These are phyloP conservation scores for Penicillium parvum DNA, from an alignment of 495 filamentous ascomycete species.

Conservation along the genomic window DNA sequence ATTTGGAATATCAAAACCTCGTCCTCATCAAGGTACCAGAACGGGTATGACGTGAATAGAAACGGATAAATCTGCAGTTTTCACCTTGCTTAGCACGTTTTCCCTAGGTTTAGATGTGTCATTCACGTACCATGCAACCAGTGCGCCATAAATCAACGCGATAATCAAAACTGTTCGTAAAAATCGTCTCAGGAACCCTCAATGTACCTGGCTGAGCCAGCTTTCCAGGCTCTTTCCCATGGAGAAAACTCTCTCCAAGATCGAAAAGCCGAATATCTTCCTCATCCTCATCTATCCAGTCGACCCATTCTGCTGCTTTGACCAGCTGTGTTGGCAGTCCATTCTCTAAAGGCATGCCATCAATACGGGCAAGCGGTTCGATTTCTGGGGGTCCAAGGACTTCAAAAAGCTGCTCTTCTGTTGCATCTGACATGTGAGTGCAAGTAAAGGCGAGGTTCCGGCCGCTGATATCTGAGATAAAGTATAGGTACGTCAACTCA, in stretches of 20 bases:
- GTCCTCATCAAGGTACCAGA: constrained; percentile 21
- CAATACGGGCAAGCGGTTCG: constrained; percentile 21
- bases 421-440: constrained; percentile 4
- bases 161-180: constrained; percentile 34
- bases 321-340: constrained; percentile 32
- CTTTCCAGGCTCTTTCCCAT: constrained; percentile 21
- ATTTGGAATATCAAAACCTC: constrained; percentile 13
- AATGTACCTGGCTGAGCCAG: constrained; percentile 32
- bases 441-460: constrained; percentile 19
- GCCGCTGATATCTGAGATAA: constrained; percentile 15
- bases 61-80: constrained; percentile 20
- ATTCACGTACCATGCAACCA: constrained; percentile 30
- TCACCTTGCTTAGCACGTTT: constrained; percentile 6
- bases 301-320: constrained; percentile 26
- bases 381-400: constrained; percentile 27
- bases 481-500: too few relatives aligned
- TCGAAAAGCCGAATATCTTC: constrained; percentile 37
- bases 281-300: constrained; percentile 36
- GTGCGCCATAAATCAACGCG: constrained; percentile 40
- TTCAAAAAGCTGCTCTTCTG: constrained; percentile 22
- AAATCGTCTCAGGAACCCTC: constrained; percentile 36
- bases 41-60: constrained; percentile 17
- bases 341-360: constrained; percentile 25
- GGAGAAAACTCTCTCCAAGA: constrained; percentile 34
- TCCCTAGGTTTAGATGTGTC: constrained; percentile 6